Evolutionary conservation across 2,329 filamentous ascomycete species (phyloP).

Genomic region (Aspergillus nomiae): DNA sequence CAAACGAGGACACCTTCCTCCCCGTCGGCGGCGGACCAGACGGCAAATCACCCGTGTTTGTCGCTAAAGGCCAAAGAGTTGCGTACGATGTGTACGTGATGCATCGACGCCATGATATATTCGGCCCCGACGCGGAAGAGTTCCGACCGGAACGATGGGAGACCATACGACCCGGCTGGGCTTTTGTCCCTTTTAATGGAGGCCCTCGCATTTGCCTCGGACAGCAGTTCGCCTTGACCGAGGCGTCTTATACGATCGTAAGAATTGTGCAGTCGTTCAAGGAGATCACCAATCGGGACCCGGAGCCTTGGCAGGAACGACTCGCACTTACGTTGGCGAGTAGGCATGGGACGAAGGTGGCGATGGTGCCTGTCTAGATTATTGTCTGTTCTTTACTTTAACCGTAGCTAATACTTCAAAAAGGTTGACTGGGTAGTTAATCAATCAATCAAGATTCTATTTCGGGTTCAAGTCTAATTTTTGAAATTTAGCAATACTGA

Average conservation of each 20-base stretch:
- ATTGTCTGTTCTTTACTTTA: not conserved
- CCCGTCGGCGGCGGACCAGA: conserved; percentile 60
- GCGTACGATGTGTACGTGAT: conserved; percentile 33
- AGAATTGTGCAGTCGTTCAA: conserved; percentile 16
- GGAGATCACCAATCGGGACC: not conserved
- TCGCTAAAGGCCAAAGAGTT: conserved; percentile 29
- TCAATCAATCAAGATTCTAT: too few species aligned
- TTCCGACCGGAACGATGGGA: conserved; percentile 34
- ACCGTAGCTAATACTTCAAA: too few species aligned
- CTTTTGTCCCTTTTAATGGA: conserved; percentile 34
- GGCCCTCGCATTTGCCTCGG: conserved; percentile 31
- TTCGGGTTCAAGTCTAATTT: too few species aligned
- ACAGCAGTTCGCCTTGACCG: conserved; percentile 23
- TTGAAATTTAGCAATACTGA: too few species aligned
- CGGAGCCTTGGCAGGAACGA: not conserved
- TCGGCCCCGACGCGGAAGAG: conserved; percentile 21
- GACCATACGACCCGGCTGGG: conserved; percentile 26
- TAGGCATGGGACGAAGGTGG: not conserved
- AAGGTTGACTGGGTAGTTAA: too few species aligned
- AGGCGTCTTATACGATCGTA: conserved; percentile 26
- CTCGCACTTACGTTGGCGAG: not conserved
- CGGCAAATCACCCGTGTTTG: conserved; percentile 30
- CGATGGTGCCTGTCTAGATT: not conserved
- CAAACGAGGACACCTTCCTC: conserved; percentile 39
- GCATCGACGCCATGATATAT: conserved; percentile 46